Evolutionary conservation across 2,329 filamentous ascomycete species (phyloP), one percentile per base, ranked within the genome.

Genomic region (Chaetomium olivaceum): DNA sequence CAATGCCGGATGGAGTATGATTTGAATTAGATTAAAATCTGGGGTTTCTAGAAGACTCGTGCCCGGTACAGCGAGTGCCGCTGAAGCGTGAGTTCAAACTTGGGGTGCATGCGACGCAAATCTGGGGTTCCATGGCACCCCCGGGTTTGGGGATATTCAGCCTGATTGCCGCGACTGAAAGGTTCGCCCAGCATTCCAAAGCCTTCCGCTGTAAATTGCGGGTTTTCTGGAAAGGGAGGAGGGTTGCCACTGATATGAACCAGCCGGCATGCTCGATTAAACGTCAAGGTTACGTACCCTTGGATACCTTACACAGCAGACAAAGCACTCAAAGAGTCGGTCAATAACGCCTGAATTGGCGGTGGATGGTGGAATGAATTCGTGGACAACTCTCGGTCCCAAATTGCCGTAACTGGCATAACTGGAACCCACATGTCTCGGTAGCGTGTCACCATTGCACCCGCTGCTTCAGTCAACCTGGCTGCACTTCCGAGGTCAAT

Each of bases 101-200:
- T 57, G 55, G 66, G 64, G 55, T 57, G 19, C 59, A 61, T 68
- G 65, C 67, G 65, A 65, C 68, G 64, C 65, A 61, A 39, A 62
- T 63, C 36, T 29, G 25, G 21, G 56, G 46, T 11, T 14, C 31
- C 27, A 57, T 54, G 59, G 27, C 27, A 29, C 27, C 27, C 27
- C 3, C 6, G 27, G 60, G 54, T 66, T 68, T 62, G 68, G 68
- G 68, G 70, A 66, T 64, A 67, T 65, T 70, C 71, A 71, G 71
- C 65, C 70, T 71, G 69, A 68, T 66, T 65, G 60, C 46, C 29
- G 55, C 54, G 43, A 50, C 58, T 19, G 25, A 19, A 33, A 39
- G 19, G 57, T 43, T 39, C 36, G 50, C 63, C 63, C 31, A 52
- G 58, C 51, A n/a, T 65, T 65, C 61, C 63, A 50, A 33, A 29